Percentiles rank a stretch among this genome's conserved stretches.
phyloP scores from a whole-genome alignment of 768 basidiomycete species.

The Termitomyces sp. region DNA sequence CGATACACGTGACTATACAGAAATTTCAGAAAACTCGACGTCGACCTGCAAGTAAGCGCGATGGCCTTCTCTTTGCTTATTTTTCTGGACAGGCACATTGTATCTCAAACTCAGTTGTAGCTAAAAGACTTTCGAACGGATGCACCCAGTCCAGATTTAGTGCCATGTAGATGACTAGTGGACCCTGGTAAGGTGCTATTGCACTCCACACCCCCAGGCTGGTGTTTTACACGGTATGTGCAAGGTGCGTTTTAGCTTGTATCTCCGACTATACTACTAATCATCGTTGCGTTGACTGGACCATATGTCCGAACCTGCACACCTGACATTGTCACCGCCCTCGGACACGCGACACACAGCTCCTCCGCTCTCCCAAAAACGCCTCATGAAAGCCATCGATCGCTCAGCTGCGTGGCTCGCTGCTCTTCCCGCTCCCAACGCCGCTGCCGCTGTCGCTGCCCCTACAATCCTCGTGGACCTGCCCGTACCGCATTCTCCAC shows the following conservation, averaged over 20 bases:
- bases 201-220: no score
- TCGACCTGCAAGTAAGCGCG: no score
- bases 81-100: no score
- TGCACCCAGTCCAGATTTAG: background rate
- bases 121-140: background rate
- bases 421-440: constrained; percentile 48
- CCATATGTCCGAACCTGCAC: constrained; percentile 46
- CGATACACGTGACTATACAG: no score
- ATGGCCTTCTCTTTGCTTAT: no score
- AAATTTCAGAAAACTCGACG: no score
- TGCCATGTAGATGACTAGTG: no score
- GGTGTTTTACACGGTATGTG: constrained; percentile 74
- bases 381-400: constrained; percentile 72
- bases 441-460: constrained; percentile 17
- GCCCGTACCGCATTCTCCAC: constrained; percentile 67
- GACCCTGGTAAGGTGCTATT: no score
- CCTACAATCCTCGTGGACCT: constrained; percentile 66
- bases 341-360: constrained; percentile 68
- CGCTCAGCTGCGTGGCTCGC: constrained; percentile 64
- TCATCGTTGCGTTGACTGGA: constrained; percentile 42
- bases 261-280: background rate
- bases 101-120: background rate
- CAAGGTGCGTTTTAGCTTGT: constrained; percentile 45
- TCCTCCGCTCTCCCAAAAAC: constrained; percentile 72
- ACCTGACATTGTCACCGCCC: constrained; percentile 70